A percentile compares a stretch with the other conserved stretches of the same genome.
These are phyloP conservation scores for Rhodotorula diobovata DNA, from an alignment of 768 basidiomycete genomes.

Conservation along the genomic window DNA sequence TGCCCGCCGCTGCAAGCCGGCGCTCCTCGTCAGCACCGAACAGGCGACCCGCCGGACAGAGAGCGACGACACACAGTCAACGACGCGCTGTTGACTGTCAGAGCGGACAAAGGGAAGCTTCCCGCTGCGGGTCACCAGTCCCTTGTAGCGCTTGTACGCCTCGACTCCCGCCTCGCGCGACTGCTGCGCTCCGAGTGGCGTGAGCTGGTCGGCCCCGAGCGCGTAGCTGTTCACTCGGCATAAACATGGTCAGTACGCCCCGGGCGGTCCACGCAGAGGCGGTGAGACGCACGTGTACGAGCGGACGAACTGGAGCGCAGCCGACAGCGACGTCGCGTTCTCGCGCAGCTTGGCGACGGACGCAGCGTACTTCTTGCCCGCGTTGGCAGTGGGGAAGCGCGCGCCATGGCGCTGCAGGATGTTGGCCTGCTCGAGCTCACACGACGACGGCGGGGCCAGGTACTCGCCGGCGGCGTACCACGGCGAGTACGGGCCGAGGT, in stretches of 20 bases:
- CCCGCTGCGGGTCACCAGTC: background rate
- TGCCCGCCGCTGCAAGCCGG: slow-evolving; percentile 55
- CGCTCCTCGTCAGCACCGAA: background rate
- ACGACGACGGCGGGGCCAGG: slow-evolving; percentile 52
- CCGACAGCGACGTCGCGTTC: slow-evolving; percentile 50
- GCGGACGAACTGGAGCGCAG: slow-evolving; percentile 57
- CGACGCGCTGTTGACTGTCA: slow-evolving; percentile 58
- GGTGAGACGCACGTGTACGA: background rate
- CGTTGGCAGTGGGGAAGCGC: slow-evolving; percentile 63
- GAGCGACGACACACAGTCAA: slow-evolving; percentile 48
- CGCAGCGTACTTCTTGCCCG: slow-evolving; percentile 51
- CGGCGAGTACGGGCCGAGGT: slow-evolving; percentile 50
- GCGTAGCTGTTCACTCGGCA: slow-evolving; percentile 50
- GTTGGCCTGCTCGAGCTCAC: slow-evolving; percentile 52
- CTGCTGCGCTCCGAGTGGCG: slow-evolving; percentile 68
- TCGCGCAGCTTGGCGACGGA: slow-evolving; percentile 58
- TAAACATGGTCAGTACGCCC: background rate
- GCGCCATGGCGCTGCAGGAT: slow-evolving; percentile 71
- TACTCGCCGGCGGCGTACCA: slow-evolving; percentile 56
- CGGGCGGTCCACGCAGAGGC: slow-evolving; percentile 47
- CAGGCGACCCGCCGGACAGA: background rate
- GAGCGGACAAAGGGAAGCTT: slow-evolving; percentile 52
- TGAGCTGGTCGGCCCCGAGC: slow-evolving; percentile 58
- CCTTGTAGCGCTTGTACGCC: slow-evolving; percentile 57
- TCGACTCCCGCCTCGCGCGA: slow-evolving; percentile 51